A percentile compares a stretch with the other conserved stretches of the same genome.
phyloP scores from a whole-genome alignment of 768 basidiomycete species.

The Cystofilobasidium bisporidii region DNA sequence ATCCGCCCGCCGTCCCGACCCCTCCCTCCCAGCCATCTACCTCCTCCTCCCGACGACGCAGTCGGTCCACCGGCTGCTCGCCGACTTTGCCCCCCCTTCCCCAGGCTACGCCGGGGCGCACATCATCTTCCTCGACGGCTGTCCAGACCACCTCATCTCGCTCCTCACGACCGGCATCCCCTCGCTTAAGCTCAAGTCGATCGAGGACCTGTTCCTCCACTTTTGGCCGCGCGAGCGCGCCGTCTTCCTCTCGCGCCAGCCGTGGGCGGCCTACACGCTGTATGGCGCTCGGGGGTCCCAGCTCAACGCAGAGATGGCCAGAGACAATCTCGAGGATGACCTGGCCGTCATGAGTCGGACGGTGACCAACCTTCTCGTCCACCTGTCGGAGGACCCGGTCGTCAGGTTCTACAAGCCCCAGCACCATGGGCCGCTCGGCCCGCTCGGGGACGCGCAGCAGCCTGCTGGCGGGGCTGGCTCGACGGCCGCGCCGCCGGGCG shows the following conservation, averaged over 20 bases:
- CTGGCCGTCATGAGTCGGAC: constrained; percentile 51
- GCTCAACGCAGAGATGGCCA: constrained; percentile 54
- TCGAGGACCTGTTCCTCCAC: constrained; percentile 84
- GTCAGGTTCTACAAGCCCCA: constrained; percentile 85
- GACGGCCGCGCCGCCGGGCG: constrained; percentile 23
- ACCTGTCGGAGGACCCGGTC: constrained; percentile 81
- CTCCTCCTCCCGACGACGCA: constrained; percentile 87
- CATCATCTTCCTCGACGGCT: constrained; percentile 84
- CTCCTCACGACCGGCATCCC: constrained; percentile 65
- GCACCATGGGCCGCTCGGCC: constrained; percentile 71
- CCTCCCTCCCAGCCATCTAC: constrained; percentile 82
- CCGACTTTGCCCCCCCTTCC: constrained; percentile 56
- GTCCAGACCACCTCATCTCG: constrained; percentile 68
- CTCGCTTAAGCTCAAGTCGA: constrained; percentile 60
- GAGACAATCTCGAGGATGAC: constrained; percentile 77
- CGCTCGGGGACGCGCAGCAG: constrained; percentile 57
- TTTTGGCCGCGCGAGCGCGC: constrained; percentile 84
- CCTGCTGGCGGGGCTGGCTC: neutral
- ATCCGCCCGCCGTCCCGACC: constrained; percentile 68
- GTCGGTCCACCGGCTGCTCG: constrained; percentile 83
- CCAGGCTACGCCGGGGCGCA: constrained; percentile 72
- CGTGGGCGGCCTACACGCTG: constrained; percentile 73
- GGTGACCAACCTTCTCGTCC: constrained; percentile 77
- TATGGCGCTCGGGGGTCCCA: constrained; percentile 73
- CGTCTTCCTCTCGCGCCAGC: constrained; percentile 67